Evolutionary conservation across 345 rosid genomes (phyloP), one percentile per base, ranked within the genome.

Genomic region (Clarkia xantiana): DNA sequence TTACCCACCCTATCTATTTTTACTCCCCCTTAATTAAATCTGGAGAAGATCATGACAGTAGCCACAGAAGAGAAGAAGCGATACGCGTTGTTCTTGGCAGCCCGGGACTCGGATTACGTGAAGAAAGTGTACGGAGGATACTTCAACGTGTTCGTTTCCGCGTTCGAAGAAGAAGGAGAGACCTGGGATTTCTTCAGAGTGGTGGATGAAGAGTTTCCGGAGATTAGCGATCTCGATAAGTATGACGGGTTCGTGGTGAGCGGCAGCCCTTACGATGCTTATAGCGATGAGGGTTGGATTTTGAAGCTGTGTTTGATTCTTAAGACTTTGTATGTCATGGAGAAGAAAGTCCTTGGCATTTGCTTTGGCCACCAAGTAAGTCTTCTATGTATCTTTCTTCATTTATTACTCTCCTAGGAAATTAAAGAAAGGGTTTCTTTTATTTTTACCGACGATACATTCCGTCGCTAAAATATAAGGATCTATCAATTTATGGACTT

Each of bases 361-460:
- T 90, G 95, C 81, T 90, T 90, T 49, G 97, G 97, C 53, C 97
- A 90, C 54, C 95, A 90, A 88, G 97, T 88, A 59, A 17, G 14
- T 46, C 17, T 19, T 10, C n/a, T n/a, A n/a, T n/a, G n/a, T n/a
- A n/a, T n/a, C n/a, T n/a, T n/a, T n/a, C n/a, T n/a, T n/a, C n/a
- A n/a, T n/a, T n/a, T n/a, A n/a, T n/a, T n/a, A n/a, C n/a, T n/a
- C n/a, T n/a, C n/a, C n/a, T n/a, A n/a, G n/a, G n/a, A n/a, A n/a
- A n/a, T n/a, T n/a, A n/a, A n/a, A n/a, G n/a, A n/a, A n/a, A n/a
- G n/a, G n/a, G n/a, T n/a, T n/a, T n/a, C n/a, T n/a, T n/a, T n/a
- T n/a, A n/a, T n/a, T n/a, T n/a, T n/a, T n/a, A n/a, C n/a, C n/a
- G n/a, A n/a, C n/a, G n/a, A n/a, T n/a, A n/a, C n/a, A n/a, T n/a